Evolutionary conservation across 192 early-diverging fungal genomes (phyloP).

Genomic region (Allomyces arbusculus): DNA sequence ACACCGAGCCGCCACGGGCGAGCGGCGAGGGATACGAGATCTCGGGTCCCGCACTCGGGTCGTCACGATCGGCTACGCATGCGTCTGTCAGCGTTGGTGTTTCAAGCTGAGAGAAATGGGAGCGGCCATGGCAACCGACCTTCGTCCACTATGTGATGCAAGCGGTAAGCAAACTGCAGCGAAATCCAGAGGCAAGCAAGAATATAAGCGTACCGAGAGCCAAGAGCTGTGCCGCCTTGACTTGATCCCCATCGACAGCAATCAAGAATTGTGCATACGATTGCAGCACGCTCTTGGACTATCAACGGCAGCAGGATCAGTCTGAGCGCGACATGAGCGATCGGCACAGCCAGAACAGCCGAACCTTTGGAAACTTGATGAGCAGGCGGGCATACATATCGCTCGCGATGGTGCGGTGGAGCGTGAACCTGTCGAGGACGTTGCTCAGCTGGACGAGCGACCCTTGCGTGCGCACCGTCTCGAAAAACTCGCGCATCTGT

Average conservation of each 20-base stretch:
- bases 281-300: neutral
- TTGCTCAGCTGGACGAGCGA: neutral
- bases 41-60: too few species aligned
- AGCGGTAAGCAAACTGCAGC: too few species aligned
- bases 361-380: too few species aligned
- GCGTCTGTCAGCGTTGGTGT: too few species aligned
- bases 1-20: too few species aligned
- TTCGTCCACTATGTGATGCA: too few species aligned
- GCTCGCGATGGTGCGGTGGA: neutral
- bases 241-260: neutral
- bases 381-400: neutral
- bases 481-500: neutral
- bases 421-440: neutral
- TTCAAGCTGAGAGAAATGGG: too few species aligned
- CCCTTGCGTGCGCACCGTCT: neutral
- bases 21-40: too few species aligned
- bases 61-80: too few species aligned
- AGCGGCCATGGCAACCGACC: too few species aligned
- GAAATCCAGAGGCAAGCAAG: neutral
- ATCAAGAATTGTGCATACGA: neutral
- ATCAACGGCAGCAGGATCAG: neutral
- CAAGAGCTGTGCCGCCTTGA: neutral
- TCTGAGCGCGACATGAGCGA: too few species aligned
- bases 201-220: neutral
- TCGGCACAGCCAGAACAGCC: too few species aligned